These are phyloP conservation scores for Hanseniaspora guilliermondii DNA, from an alignment of 805 yeast species.

Conservation along the genomic window DNA sequence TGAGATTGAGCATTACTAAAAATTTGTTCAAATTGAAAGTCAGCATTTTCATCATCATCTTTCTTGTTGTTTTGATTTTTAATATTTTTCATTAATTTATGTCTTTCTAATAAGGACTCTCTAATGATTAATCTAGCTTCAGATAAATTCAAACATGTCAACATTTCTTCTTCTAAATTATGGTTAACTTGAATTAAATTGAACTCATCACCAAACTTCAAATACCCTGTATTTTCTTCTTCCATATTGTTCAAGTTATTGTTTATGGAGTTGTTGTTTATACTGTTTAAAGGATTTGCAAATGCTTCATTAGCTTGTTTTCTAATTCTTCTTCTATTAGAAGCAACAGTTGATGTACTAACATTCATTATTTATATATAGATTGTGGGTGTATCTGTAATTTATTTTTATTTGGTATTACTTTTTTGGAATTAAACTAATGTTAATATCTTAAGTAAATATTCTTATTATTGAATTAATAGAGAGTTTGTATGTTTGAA, in stretches of 20 bases:
- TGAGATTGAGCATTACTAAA: constrained; percentile 38
- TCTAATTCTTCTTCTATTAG: constrained; percentile 57
- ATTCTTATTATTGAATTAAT: no score
- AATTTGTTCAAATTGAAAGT: constrained; percentile 19
- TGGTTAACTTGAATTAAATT: constrained; percentile 68
- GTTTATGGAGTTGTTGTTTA: constrained; percentile 32
- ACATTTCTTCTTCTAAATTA: constrained; percentile 61
- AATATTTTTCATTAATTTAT: constrained; percentile 34
- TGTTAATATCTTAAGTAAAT: no score
- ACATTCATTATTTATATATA: constrained; percentile 48
- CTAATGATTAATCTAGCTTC: constrained; percentile 84
- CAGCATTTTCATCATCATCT: constrained; percentile 16
- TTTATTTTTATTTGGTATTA: background rate
- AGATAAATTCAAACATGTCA: constrained; percentile 74
- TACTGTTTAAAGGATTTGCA: background rate
- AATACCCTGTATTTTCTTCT: constrained; percentile 81
- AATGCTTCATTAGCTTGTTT: constrained; percentile 5
- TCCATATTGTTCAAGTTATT: constrained; percentile 44
- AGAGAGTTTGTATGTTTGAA: no score
- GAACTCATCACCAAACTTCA: constrained; percentile 88
- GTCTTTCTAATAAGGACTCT: constrained; percentile 73
- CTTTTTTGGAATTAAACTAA: no score
- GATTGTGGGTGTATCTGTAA: background rate
- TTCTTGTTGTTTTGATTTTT: constrained; percentile 28
- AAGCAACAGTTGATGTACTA: constrained; percentile 78